A percentile compares a stretch with the other conserved stretches of the same genome.
Evolutionary conservation across 176 grass and related monocot genomes (phyloP).

Genomic region (Leersia perrieri): DNA sequence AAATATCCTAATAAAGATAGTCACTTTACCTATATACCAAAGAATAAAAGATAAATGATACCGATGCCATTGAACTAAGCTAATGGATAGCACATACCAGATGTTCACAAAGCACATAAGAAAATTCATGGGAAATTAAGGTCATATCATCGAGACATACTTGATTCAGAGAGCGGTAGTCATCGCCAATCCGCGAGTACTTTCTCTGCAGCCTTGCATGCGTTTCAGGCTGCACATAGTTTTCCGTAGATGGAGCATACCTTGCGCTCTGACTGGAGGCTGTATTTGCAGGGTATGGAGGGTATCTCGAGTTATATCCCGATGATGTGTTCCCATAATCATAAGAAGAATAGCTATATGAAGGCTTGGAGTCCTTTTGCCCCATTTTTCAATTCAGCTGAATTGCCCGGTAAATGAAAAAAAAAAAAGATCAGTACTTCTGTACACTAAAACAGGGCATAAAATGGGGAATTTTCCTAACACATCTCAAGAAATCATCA

Average conservation of each 20-base stretch:
- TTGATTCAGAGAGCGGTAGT: constrained; percentile 74
- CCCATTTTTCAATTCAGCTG: constrained; percentile 43
- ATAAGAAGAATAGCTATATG: constrained; percentile 15
- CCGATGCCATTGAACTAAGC: neutral
- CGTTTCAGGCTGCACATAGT: constrained; percentile 49
- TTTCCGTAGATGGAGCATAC: constrained; percentile 42
- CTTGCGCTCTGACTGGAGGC: constrained; percentile 48
- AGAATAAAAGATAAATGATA: constrained; percentile 12
- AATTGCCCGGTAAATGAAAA: neutral
- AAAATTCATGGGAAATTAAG: neutral
- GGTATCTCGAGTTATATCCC: constrained; percentile 48
- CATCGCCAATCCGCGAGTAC: constrained; percentile 78
- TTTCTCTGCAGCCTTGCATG: constrained; percentile 54
- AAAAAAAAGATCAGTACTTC: neutral
- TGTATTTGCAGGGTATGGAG: constrained; percentile 42
- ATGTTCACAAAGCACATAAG: neutral
- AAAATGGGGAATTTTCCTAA: neutral
- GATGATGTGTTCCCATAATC: constrained; percentile 44
- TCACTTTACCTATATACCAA: neutral
- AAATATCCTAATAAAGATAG: neutral
- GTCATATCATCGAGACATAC: constrained; percentile 34
- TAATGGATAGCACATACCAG: neutral
- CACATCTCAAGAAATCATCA: neutral
- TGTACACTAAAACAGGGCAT: neutral
- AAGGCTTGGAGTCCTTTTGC: constrained; percentile 49